Base-by-base conservation (phyloP, 306 rosid species). In the Cucumis hystrix region DNA sequence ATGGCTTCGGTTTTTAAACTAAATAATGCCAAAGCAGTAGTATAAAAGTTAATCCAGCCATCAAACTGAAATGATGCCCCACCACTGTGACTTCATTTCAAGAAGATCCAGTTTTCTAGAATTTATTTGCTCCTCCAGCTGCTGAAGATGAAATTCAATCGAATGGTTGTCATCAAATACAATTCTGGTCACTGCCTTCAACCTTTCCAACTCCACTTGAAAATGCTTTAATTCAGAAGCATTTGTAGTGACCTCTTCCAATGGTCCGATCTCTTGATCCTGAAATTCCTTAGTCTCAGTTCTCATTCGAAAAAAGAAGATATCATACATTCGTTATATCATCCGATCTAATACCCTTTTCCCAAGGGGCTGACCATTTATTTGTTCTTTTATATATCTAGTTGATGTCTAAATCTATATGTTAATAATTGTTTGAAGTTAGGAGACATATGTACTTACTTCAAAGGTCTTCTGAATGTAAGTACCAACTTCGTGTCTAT, bases 21-120 rank as follows among this genome's bases (percentile, higher is more conserved):
- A 4, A 16, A 71, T 8, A 51, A 16, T 71, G 45, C 61, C 28
- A 1, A 25, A 49, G 76, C 41, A 40, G 49, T 52, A 4, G 49
- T 52, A 4, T 15, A 40, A 72, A 25, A 69, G 64, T 43, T 13
- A 78, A 8, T 63, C 33, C 7, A 60, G 72, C 39, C 51, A 73
- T 58, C 60, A 65, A 80, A 79, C 54, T 77, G 51, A 65, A 62
- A 61, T 45, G 12, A 78, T 60, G 63, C 86, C 62, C 74, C 79
- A 94, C 97, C 96, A 85, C 67, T 87, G 82, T 33, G 84, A 90
- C 45, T 87, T 87, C 81, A 86, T 78, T 72, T 86, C 88, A 59
- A 40, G 81, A 82, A 95, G 84, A 78, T 79, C 33, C 79, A 49
- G 77, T 76, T 71, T 83, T 82, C 77, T 90, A 77, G 84, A 59